Evolutionary conservation across 1,284 basidiomycete species (phyloP).

Genomic region (Cryptococcus wingfieldii): DNA sequence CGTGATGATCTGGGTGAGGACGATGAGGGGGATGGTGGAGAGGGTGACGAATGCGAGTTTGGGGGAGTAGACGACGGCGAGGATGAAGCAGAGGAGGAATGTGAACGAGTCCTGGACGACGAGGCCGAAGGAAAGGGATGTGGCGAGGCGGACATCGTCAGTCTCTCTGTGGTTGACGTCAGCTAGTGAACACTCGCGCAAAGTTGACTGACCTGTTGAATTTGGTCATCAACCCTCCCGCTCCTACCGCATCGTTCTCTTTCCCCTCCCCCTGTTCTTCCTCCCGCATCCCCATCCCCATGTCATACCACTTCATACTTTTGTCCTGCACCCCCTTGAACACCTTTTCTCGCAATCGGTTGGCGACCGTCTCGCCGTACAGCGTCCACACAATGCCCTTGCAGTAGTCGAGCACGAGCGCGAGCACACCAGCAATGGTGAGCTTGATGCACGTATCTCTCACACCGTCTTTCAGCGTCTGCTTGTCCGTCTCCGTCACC

Average conservation of each 20-base stretch:
- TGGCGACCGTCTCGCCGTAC: conserved; percentile 75
- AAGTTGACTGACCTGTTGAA: conserved; percentile 67
- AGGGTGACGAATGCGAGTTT: conserved; percentile 86
- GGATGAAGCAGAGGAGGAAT: conserved; percentile 68
- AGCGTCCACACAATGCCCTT: conserved; percentile 80
- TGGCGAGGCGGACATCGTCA: conserved; percentile 83
- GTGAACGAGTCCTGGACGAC: conserved; percentile 78
- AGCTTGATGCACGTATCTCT: conserved; percentile 63
- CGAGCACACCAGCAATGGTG: conserved; percentile 64
- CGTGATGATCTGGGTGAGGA: conserved; percentile 68
- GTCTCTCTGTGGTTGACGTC: conserved; percentile 64
- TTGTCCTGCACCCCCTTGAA: conserved; percentile 67
- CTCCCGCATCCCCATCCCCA: conserved; percentile 66
- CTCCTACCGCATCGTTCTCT: conserved; percentile 61
- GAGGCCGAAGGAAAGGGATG: conserved; percentile 70
- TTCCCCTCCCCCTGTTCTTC: conserved; percentile 50
- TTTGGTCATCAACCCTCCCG: conserved; percentile 90
- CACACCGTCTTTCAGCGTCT: conserved; percentile 59
- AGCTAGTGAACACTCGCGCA: not conserved
- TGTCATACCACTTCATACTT: conserved; percentile 83
- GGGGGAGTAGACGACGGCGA: conserved; percentile 78
- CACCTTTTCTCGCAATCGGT: conserved; percentile 63
- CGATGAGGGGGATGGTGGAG: conserved; percentile 77
- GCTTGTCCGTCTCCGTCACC: conserved; percentile 51
- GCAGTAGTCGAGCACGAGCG: conserved; percentile 67